Percentiles rank a stretch among this genome's conserved stretches.
Conservation (phyloP, 371 early-diverging fungal genomes). For the Entomophthora muscae region DNA sequence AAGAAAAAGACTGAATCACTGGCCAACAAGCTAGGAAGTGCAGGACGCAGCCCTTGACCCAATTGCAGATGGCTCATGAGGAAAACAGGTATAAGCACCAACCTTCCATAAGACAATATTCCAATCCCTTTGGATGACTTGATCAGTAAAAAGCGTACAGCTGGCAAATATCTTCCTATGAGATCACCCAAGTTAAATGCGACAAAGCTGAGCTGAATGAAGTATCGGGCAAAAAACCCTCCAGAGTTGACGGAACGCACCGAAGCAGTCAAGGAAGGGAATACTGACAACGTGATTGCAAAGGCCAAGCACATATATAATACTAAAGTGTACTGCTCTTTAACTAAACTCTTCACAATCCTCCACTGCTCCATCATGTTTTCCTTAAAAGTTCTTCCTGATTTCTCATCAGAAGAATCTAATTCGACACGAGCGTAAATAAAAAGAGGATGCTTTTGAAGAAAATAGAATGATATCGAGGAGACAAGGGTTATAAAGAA, state of each 20-base stretch:
- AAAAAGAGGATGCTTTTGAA: background rate
- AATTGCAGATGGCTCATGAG: slow-evolving; percentile 44
- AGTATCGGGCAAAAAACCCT: slow-evolving; percentile 46
- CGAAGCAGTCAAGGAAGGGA: slow-evolving; percentile 53
- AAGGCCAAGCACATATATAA: slow-evolving; percentile 22
- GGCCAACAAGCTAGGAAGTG: slow-evolving; percentile 30
- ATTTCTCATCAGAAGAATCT: background rate
- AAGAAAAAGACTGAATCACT: slow-evolving; percentile 37
- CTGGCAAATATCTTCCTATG: slow-evolving; percentile 34
- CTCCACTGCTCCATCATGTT: background rate
- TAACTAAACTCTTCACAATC: background rate
- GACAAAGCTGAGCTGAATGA: slow-evolving; percentile 36
- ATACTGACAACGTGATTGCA: slow-evolving; percentile 45
- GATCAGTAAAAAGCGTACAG: slow-evolving; percentile 14
- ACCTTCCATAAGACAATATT: slow-evolving; percentile 23
- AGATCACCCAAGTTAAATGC: slow-evolving; percentile 58
- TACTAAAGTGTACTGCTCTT: background rate
- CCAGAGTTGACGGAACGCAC: slow-evolving; percentile 30
- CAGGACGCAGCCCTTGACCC: slow-evolving; percentile 12
- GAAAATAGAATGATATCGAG: background rate
- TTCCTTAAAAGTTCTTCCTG: background rate
- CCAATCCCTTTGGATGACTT: slow-evolving; percentile 17
- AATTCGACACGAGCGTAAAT: background rate
- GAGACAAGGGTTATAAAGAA: background rate
- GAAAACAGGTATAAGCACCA: slow-evolving; percentile 47